Evolutionary conservation across 2,329 filamentous ascomycete genomes (phyloP).

Genomic region (Verticillium albo-atrum): DNA sequence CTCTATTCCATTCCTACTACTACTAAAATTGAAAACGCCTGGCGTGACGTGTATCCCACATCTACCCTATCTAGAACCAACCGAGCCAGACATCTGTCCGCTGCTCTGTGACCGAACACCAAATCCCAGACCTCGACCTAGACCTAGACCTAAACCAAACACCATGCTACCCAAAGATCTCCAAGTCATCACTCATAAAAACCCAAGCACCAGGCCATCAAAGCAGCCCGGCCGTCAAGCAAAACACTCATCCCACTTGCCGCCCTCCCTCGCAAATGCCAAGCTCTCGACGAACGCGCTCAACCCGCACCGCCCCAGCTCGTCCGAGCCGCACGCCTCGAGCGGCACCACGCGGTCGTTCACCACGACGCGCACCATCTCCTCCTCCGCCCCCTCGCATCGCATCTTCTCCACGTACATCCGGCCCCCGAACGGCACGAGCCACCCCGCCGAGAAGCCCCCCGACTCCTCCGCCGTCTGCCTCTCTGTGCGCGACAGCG

Average conservation of each 20-base stretch:
- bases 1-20: too few species aligned
- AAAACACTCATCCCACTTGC: slow-evolving; percentile 68
- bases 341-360: slow-evolving; percentile 80
- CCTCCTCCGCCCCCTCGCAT: slow-evolving; percentile 55
- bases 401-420: slow-evolving; percentile 86
- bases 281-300: slow-evolving; percentile 69
- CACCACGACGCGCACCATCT: slow-evolving; percentile 73
- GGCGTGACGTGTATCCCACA: too few species aligned
- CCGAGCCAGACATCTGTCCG: background rate
- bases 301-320: slow-evolving; percentile 65
- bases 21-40: too few species aligned
- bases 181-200: background rate
- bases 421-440: slow-evolving; percentile 75
- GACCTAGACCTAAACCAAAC: background rate
- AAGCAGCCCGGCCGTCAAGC: slow-evolving; percentile 13
- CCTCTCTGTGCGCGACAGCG: slow-evolving; percentile 46
- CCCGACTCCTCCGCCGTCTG: slow-evolving; percentile 47
- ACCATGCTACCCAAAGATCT: background rate
- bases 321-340: slow-evolving; percentile 65
- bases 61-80: background rate
- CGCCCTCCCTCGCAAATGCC: slow-evolving; percentile 67
- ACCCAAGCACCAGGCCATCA: background rate
- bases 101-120: background rate
- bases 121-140: background rate
- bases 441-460: slow-evolving; percentile 73